phyloP scores from a whole-genome alignment of 306 rosid genomes.

The Neltuma alba region DNA sequence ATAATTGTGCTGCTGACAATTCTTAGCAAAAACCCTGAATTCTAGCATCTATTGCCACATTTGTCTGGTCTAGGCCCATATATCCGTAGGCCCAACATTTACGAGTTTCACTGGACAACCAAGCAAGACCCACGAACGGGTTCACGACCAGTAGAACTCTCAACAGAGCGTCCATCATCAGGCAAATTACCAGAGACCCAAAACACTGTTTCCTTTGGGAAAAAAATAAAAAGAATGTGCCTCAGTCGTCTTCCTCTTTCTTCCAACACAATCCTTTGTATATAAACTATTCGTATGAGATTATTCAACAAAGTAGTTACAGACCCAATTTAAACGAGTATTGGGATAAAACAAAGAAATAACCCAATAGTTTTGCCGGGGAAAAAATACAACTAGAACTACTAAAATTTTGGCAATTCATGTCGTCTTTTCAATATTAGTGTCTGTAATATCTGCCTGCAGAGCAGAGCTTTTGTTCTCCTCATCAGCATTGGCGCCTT shows the following conservation, averaged over 20 bases:
- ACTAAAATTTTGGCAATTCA: constrained; percentile 33
- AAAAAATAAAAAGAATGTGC: not conserved
- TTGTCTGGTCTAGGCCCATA: too few species aligned
- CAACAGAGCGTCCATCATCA: not conserved
- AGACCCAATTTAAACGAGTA: not conserved
- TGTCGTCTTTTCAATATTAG: constrained; percentile 43
- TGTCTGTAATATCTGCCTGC: constrained; percentile 42
- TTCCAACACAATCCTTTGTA: constrained; percentile 17
- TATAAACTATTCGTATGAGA: constrained; percentile 25
- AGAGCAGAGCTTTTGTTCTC: constrained; percentile 44
- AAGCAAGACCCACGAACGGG: too few species aligned
- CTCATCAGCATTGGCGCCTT: constrained; percentile 39
- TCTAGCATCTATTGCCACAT: too few species aligned
- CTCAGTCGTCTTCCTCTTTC: constrained; percentile 31
- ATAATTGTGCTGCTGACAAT: too few species aligned
- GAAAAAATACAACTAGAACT: not conserved
- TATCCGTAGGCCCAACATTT: too few species aligned
- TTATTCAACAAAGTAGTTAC: constrained; percentile 29
- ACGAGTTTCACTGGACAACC: too few species aligned
- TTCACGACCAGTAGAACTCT: not conserved
- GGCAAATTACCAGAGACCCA: not conserved
- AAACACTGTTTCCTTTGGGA: not conserved
- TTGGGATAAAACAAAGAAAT: not conserved
- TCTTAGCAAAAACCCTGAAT: too few species aligned
- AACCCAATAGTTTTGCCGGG: not conserved